Percentiles rank a stretch among this genome's conserved stretches.
These are phyloP conservation scores for Dothidotthia symphoricarpi DNA, from an alignment of 2,329 filamentous ascomycete genomes.

Conservation along the genomic window DNA sequence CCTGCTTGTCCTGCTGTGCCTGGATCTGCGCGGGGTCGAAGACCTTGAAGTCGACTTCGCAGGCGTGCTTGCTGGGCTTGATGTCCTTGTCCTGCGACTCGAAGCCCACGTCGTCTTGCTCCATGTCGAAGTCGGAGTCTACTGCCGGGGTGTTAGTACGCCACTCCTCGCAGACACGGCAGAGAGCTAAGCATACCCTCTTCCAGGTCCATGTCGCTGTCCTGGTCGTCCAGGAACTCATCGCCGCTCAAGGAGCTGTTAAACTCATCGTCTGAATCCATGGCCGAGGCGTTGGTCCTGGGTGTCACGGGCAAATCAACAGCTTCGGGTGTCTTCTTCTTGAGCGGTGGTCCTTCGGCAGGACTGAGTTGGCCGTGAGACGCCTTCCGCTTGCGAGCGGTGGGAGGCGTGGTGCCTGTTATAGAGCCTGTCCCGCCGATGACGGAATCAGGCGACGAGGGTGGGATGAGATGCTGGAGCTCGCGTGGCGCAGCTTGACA, in stretches of 20 bases:
- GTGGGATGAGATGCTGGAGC: conserved; percentile 6
- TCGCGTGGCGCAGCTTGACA: neutral
- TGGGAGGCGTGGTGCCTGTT: conserved; percentile 39
- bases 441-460: conserved; percentile 41
- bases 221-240: conserved; percentile 70
- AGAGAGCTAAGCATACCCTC: conserved; percentile 36
- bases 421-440: conserved; percentile 40
- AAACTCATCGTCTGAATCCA: conserved; percentile 96
- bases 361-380: conserved; percentile 32
- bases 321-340: conserved; percentile 24
- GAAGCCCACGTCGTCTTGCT: conserved; percentile 62
- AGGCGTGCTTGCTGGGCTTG: conserved; percentile 70
- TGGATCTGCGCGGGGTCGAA: conserved; percentile 79
- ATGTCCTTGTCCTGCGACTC: conserved; percentile 67
- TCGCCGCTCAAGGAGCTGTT: conserved; percentile 81
- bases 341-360: conserved; percentile 33
- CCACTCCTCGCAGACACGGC: conserved; percentile 8
- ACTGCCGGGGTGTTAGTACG: conserved; percentile 13
- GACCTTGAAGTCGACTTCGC: conserved; percentile 82
- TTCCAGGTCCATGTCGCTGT: conserved; percentile 62
- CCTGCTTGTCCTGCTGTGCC: conserved; percentile 77
- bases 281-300: conserved; percentile 48
- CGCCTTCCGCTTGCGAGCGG: conserved; percentile 42
- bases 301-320: conserved; percentile 34
- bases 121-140: conserved; percentile 56